Evolutionary conservation across 2,329 filamentous ascomycete genomes (phyloP), one percentile per base, ranked within the genome.

Genomic region (Diplocarpon rosae): DNA sequence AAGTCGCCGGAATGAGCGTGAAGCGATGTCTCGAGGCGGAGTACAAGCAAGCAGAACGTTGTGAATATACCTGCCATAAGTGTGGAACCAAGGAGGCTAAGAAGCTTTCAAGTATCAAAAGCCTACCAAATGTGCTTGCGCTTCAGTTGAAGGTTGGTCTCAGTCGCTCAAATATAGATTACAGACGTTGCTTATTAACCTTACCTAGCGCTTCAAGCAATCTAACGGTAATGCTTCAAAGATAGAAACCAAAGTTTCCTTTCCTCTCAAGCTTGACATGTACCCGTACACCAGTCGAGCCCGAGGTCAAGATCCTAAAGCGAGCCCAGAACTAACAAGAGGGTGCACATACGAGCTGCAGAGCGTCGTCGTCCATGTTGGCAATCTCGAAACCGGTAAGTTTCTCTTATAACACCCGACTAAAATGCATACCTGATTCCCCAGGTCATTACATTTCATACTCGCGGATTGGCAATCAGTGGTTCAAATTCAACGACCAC

Each of bases 401-500:
- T 14, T 13, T 13, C 30, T 12, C 2, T 2, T 15, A n/a, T 24
- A 15, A 27, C 24, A 12, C 33, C n/a, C 17, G n/a, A 14, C 32
- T 30, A n/a, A 4, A 14, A 14, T 16, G 6, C 2, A 13, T 34
- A 37, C 33, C 51, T 56, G 42, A 59, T 46, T 15, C 5, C n/a
- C 8, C 37, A 67, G 66, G 89, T 13, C 88, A 95, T 61, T 95
- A 94, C 59, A 80, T 89, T 45, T 85, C 83, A n/a, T 95, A 93
- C 62, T 88, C 85, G 48, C 72, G 86, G 37, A 83, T 90, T 47
- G 84, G 81, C 4, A 83, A 85, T 44, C 53, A 94, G 74, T 96
- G 90, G 90, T 94, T 95, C 63, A 79, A 85, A 44, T 95, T 95
- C 65, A 93, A 96, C 59, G 90, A 96, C 61, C 89, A 92, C 62